A percentile compares a stretch with the other conserved stretches of the same genome.
Evolutionary conservation across 2,329 filamentous ascomycete species (phyloP).

Genomic region (Microcyclosporella mali): DNA sequence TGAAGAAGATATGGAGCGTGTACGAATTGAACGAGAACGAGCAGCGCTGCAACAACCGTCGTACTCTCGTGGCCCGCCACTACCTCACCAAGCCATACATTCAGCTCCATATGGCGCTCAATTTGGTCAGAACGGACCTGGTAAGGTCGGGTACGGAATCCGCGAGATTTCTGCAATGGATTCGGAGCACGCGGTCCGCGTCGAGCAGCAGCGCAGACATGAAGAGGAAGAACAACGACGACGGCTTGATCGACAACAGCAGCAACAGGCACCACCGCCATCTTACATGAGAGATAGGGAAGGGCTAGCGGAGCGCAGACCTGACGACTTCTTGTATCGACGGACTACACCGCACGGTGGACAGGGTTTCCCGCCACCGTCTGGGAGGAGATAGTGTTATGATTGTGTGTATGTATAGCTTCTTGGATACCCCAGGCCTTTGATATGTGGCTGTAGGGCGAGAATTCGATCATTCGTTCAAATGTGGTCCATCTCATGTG

Average conservation of each 20-base stretch:
- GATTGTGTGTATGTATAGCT: not conserved
- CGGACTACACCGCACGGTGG: conserved; percentile 5
- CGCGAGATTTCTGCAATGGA: conserved; percentile 23
- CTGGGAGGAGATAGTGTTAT: too few relatives aligned
- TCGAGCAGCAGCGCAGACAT: conserved; percentile 13
- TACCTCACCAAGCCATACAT: conserved; percentile 5
- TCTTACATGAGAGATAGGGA: conserved; percentile 9
- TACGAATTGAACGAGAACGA: conserved; percentile 14
- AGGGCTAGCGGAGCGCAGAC: conserved; percentile 5
- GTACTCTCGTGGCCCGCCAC: conserved; percentile 2
- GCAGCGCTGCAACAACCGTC: conserved; percentile 11
- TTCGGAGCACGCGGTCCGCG: conserved; percentile 7
- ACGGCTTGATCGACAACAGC: conserved; percentile 9
- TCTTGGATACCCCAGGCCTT: not conserved
- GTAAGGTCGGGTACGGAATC: conserved; percentile 5
- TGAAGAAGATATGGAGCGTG: conserved; percentile 17
- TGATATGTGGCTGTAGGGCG: not conserved
- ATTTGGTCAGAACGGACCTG: not conserved
- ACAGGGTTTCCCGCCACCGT: conserved; percentile 3
- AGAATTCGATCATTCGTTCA: not conserved
- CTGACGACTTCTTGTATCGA: conserved; percentile 3
- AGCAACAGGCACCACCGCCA: conserved; percentile 6
- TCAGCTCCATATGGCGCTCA: not conserved
- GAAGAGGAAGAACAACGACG: conserved; percentile 15
- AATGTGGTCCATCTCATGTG: not conserved